Evolutionary conservation across 352 stramenopile species (phyloP), one percentile per base, ranked within the genome.

Genomic region (Phytophthora meadii): DNA sequence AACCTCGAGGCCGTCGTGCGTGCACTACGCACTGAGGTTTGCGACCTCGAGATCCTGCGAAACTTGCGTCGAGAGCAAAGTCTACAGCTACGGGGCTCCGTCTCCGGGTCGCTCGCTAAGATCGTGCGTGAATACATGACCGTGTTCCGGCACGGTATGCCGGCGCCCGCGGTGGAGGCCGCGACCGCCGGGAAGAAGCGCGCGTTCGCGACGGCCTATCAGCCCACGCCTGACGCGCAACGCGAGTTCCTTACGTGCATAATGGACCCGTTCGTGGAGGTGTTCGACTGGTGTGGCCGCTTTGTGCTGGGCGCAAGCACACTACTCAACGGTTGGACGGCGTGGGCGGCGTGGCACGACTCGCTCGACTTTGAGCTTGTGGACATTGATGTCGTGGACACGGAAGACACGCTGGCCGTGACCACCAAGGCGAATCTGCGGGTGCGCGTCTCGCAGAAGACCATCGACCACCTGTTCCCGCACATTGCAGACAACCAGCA

Each of bases 121-220:
- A 67, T 87, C 45, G 65, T 79, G 19, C 74, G 58, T 5, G 66
- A 87, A 59, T 87, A 87, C 60, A 87, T 76, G 68, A 60, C 61
- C 1, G 54, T 89, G n/a, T 89, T 89, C 57, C 51, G 77, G 36
- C 64, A 71, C 36, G 81, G 81, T 19, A 80, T 87, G 64, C 49
- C 60, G 1, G 45, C 46, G 7, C 42, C 57, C 14, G 41, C 44
- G 17, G 48, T 63, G 42, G 68, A 72, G 41, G 40, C 54, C 25
- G 58, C 56, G 28, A 54, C n/a, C 19, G 24, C 37, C 14, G 58
- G 61, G 4, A 76, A 69, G 49, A 84, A 81, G 49, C 64, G 68
- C 7, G 17, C 67, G 15, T 49, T 76, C 19, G 27, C 54, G 15
- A 30, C 41, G 42, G 45, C 34, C 11, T 61, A 63, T 14, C 53